A percentile compares a stretch with the other conserved stretches of the same genome.
Evolutionary conservation across 2,329 filamentous ascomycete genomes (phyloP).

Genomic region (Purpureocillium lavendulum): DNA sequence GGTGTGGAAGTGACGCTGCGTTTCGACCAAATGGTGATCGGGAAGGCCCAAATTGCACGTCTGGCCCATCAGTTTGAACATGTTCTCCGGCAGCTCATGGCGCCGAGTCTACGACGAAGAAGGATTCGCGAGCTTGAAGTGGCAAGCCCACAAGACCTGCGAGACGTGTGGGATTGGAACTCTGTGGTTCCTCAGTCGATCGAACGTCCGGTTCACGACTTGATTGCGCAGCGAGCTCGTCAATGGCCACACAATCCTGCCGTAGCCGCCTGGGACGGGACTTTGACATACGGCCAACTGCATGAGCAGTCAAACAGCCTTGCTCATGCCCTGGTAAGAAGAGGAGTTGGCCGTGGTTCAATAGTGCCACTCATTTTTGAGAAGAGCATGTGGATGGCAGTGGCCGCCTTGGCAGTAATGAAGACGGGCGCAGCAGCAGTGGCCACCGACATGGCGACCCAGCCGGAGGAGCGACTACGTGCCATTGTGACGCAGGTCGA

Average conservation of each 20-base stretch:
- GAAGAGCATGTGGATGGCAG: slow-evolving; percentile 14
- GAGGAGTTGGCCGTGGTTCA: slow-evolving; percentile 17
- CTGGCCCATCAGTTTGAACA: slow-evolving; percentile 7
- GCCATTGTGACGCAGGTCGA: slow-evolving; percentile 9
- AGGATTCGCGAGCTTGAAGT: slow-evolving; percentile 5
- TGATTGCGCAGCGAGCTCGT: slow-evolving; percentile 6
- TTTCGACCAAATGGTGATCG: slow-evolving; percentile 6
- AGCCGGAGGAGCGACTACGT: slow-evolving; percentile 8
- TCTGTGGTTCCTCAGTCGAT: slow-evolving; percentile 5
- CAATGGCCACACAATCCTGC: slow-evolving; percentile 10
- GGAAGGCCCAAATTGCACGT: slow-evolving; percentile 3
- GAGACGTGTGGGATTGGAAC: slow-evolving; percentile 12
- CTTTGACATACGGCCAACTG: slow-evolving; percentile 30
- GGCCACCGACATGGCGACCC: slow-evolving; percentile 14
- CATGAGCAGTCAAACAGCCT: slow-evolving; percentile 7
- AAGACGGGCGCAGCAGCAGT: slow-evolving; percentile 14
- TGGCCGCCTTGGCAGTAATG: slow-evolving; percentile 13
- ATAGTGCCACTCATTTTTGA: slow-evolving; percentile 14
- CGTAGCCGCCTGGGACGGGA: slow-evolving; percentile 16
- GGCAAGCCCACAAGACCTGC: slow-evolving; percentile 8
- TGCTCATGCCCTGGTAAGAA: slow-evolving; percentile 5
- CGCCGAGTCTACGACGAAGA: not conserved
- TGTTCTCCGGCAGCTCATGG: slow-evolving; percentile 4
- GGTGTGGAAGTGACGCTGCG: slow-evolving; percentile 2
- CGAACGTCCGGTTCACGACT: slow-evolving; percentile 11